Evolutionary conservation across 2,329 filamentous ascomycete species (phyloP).

Genomic region (Endocalyx cinctus): DNA sequence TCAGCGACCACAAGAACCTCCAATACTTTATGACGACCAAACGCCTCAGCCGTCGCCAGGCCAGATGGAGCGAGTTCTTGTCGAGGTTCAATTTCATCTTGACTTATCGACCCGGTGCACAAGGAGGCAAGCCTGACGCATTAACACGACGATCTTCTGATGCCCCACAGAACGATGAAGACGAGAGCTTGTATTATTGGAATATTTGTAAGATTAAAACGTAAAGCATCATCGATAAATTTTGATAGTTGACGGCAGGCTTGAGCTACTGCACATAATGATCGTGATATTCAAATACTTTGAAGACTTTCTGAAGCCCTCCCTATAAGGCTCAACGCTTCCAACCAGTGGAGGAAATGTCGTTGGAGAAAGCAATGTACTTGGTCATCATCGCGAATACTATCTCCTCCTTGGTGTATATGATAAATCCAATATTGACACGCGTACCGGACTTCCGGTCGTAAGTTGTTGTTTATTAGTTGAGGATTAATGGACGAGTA

Average conservation of each 20-base stretch:
- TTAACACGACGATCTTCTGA: too few relatives aligned
- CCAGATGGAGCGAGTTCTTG: too few relatives aligned
- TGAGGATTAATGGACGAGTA: slow-evolving; percentile 1
- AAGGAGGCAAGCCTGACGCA: too few relatives aligned
- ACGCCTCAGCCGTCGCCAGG: too few relatives aligned
- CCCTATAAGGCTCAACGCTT: slow-evolving; percentile 5
- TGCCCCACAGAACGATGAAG: too few relatives aligned
- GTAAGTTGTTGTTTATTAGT: slow-evolving; percentile 3
- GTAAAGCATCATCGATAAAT: slow-evolving; percentile 21
- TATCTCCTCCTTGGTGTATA: slow-evolving; percentile 1
- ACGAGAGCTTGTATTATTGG: slow-evolving; percentile 21
- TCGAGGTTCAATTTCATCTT: too few relatives aligned
- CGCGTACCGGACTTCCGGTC: slow-evolving; percentile 9
- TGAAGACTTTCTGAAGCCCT: slow-evolving; percentile 10
- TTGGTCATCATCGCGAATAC: background rate
- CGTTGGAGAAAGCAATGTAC: slow-evolving; percentile 3
- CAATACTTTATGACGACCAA: too few relatives aligned
- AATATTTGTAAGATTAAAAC: slow-evolving; percentile 19
- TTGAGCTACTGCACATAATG: slow-evolving; percentile 8
- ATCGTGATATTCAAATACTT: slow-evolving; percentile 7
- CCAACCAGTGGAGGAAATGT: slow-evolving; percentile 10
- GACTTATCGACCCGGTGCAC: too few relatives aligned
- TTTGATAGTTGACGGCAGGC: slow-evolving; percentile 1
- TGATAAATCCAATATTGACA: slow-evolving; percentile 11
- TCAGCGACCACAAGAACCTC: too few relatives aligned